phyloP scores from a whole-genome alignment of 805 yeast genomes.

The Lipomyces chichibuensis region DNA sequence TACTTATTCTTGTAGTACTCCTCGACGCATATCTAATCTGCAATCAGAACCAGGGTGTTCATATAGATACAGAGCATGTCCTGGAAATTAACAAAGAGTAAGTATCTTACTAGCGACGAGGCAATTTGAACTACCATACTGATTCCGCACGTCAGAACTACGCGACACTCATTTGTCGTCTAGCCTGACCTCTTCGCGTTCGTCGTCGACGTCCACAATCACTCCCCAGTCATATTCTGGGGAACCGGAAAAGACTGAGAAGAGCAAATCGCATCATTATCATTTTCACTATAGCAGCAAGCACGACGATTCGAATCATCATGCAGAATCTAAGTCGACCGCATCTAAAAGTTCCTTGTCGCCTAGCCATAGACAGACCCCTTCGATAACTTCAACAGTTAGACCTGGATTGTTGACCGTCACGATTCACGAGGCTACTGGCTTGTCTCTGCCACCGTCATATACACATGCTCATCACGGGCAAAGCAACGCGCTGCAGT shows the following conservation, averaged over 20 bases:
- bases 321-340: neutral
- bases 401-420: conserved; percentile 77
- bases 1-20: neutral
- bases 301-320: conserved; percentile 18
- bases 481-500: conserved; percentile 16
- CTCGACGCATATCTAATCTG: neutral
- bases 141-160: conserved; percentile 40
- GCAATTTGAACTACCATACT: neutral
- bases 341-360: conserved; percentile 11
- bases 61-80: conserved; percentile 34
- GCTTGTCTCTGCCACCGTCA: conserved; percentile 61
- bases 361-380: conserved; percentile 21
- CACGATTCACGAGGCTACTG: conserved; percentile 70
- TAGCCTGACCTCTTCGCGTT: conserved; percentile 36
- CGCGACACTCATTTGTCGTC: conserved; percentile 48
- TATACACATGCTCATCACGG: conserved; percentile 34
- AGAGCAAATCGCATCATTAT: conserved; percentile 21
- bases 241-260: conserved; percentile 9
- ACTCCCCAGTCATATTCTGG: conserved; percentile 27
- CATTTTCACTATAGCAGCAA: conserved; percentile 23
- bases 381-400: conserved; percentile 37
- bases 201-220: conserved; percentile 36
- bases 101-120: conserved; percentile 18
- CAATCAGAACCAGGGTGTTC: neutral
- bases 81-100: conserved; percentile 54